These are phyloP conservation scores for Blakeslea trispora DNA, from an alignment of 371 early-diverging fungal species.

Conservation along the genomic window DNA sequence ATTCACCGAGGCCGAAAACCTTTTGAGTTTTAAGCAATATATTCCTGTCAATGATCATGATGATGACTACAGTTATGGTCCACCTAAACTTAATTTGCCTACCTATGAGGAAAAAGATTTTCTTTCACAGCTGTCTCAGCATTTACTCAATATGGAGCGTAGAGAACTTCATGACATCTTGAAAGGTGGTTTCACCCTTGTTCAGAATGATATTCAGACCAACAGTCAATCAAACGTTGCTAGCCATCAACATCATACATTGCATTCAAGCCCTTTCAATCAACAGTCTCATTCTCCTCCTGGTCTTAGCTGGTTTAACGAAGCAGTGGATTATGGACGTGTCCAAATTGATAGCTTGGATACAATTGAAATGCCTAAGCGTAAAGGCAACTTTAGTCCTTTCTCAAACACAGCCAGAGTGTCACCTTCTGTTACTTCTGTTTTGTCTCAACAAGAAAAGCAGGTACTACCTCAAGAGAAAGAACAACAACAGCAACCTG, in stretches of 20 bases:
- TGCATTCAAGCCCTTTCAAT: neutral
- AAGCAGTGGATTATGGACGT: slow-evolving; percentile 22
- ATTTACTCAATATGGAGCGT: slow-evolving; percentile 15
- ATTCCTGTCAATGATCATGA: slow-evolving; percentile 22
- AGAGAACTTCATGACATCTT: slow-evolving; percentile 26
- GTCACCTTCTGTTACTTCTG: no score
- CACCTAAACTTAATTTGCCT: slow-evolving; percentile 10
- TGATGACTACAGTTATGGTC: slow-evolving; percentile 13
- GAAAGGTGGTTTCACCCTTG: slow-evolving; percentile 22
- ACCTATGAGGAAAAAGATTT: slow-evolving; percentile 26
- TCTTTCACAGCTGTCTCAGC: slow-evolving; percentile 22
- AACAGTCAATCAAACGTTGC: slow-evolving; percentile 9
- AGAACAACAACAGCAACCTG: slow-evolving; percentile 6
- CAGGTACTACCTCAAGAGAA: neutral
- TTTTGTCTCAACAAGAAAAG: no score
- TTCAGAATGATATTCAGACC: slow-evolving; percentile 26
- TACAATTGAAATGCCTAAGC: slow-evolving; percentile 12
- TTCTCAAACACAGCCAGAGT: neutral
- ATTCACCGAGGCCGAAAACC: slow-evolving; percentile 20
- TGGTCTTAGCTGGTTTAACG: slow-evolving; percentile 28
- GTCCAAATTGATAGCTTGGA: slow-evolving; percentile 19
- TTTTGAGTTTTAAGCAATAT: slow-evolving; percentile 23
- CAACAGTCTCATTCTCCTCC: slow-evolving; percentile 7
- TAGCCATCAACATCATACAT: neutral
- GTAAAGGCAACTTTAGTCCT: slow-evolving; percentile 9